Conservation (phyloP, 169 alveolate species). For the Eimeria necatrix region DNA sequence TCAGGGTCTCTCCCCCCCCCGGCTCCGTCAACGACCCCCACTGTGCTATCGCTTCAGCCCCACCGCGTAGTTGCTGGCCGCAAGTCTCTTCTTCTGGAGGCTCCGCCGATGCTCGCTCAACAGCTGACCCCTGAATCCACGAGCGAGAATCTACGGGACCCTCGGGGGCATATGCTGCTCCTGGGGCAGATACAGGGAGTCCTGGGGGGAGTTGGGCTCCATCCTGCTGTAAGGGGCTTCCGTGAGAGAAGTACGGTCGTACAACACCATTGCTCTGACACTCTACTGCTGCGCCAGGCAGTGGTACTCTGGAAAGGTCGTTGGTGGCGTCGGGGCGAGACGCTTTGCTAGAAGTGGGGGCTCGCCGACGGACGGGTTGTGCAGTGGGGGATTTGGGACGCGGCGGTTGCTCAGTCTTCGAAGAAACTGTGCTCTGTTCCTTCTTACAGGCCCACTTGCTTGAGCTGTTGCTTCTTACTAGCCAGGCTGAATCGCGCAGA, state of each 20-base stretch:
- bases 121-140: conserved; percentile 6
- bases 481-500: conserved; percentile 38
- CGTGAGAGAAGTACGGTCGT: conserved; percentile 13
- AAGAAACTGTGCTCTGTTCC: background rate
- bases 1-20: background rate
- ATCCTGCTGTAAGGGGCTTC: conserved; percentile 38
- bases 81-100: background rate
- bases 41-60: background rate
- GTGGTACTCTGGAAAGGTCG: conserved; percentile 29
- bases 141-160: background rate
- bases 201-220: background rate
- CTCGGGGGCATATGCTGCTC: conserved; percentile 10
- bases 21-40: conserved; percentile 21
- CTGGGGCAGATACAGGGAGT: conserved; percentile 17
- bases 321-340: conserved; percentile 36
- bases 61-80: background rate
- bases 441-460: conserved; percentile 51
- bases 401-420: conserved; percentile 18
- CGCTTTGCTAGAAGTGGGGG: conserved; percentile 43
- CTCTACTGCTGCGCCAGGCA: background rate
- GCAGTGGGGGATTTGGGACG: conserved; percentile 51
- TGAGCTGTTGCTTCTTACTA: conserved; percentile 20
- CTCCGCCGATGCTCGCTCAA: conserved; percentile 1
- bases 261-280: conserved; percentile 25
- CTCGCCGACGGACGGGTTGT: conserved; percentile 19